phyloP scores from a whole-genome alignment of 371 early-diverging fungal species.

The Entomophthora muscae region DNA sequence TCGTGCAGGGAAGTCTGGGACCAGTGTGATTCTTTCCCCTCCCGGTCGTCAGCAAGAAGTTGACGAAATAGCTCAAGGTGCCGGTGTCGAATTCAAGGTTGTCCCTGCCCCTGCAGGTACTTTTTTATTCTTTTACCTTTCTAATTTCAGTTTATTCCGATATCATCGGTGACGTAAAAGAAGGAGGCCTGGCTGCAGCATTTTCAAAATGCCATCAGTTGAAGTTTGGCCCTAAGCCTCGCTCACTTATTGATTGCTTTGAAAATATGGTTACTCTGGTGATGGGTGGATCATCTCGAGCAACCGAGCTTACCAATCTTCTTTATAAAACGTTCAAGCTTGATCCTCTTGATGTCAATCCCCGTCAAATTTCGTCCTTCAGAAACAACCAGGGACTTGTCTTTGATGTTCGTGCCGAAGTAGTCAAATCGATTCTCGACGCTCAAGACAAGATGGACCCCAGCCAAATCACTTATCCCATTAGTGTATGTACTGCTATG shows the following conservation, averaged over 20 bases:
- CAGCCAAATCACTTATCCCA: not conserved
- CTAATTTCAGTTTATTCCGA: not conserved
- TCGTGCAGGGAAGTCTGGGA: slow-evolving; percentile 81
- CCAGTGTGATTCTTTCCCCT: slow-evolving; percentile 83
- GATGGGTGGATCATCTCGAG: not conserved
- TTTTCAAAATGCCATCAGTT: not conserved
- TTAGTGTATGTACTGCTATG: not conserved
- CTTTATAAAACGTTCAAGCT: not conserved
- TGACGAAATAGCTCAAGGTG: not conserved
- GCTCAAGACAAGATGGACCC: not conserved
- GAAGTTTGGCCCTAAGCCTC: not conserved
- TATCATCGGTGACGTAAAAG: not conserved
- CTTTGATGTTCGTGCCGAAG: not conserved
- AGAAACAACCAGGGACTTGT: not conserved
- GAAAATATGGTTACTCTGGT: not conserved
- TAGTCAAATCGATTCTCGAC: not conserved
- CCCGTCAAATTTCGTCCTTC: not conserved
- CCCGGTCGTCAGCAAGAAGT: slow-evolving; percentile 15
- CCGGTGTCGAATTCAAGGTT: slow-evolving; percentile 2
- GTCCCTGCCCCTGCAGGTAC: not conserved
- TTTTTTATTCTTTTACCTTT: not conserved
- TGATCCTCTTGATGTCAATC: not conserved
- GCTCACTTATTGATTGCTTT: not conserved
- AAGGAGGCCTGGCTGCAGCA: not conserved
- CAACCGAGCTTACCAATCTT: not conserved